Evolutionary conservation across 2,329 filamentous ascomycete species (phyloP).

Genomic region (Fusarium subtropicale): DNA sequence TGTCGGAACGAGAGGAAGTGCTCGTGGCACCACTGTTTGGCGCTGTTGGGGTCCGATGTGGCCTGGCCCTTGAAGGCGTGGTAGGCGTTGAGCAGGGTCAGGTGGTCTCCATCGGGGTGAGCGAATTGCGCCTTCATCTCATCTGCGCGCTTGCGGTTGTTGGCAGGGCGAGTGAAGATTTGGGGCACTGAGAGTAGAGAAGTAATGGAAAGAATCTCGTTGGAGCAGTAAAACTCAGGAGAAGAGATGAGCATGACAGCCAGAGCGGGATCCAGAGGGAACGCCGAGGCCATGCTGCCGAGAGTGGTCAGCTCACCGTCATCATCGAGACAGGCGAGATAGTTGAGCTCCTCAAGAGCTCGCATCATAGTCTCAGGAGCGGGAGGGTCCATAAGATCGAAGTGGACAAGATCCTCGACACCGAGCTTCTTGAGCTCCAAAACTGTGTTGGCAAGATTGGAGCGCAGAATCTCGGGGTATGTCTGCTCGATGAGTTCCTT

Average conservation of each 20-base stretch:
- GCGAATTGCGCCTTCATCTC: constrained; percentile 97
- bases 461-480: constrained; percentile 93
- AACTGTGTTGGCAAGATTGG: constrained; percentile 94
- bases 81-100: constrained; percentile 97
- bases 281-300: constrained; percentile 90
- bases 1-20: constrained; percentile 93
- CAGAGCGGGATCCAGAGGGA: constrained; percentile 91
- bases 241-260: constrained; percentile 98
- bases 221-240: constrained; percentile 98
- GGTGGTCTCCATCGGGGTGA: constrained; percentile 92
- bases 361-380: constrained; percentile 99
- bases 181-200: constrained; percentile 94
- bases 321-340: constrained; percentile 94
- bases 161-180: constrained; percentile 88
- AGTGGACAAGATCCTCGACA: constrained; percentile 94
- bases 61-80: constrained; percentile 90
- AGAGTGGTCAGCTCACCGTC: constrained; percentile 92
- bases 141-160: constrained; percentile 88
- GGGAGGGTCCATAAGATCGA: constrained; percentile 98
- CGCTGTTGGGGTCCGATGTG: constrained; percentile 70
- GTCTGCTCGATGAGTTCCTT: constrained; percentile 98
- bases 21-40: constrained; percentile 95
- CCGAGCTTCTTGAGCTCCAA: constrained; percentile 97
- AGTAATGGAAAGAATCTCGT: constrained; percentile 96
- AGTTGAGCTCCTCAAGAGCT: constrained; percentile 96